Evolutionary conservation across 306 rosid species (phyloP).

Genomic region (Vigna angularis): DNA sequence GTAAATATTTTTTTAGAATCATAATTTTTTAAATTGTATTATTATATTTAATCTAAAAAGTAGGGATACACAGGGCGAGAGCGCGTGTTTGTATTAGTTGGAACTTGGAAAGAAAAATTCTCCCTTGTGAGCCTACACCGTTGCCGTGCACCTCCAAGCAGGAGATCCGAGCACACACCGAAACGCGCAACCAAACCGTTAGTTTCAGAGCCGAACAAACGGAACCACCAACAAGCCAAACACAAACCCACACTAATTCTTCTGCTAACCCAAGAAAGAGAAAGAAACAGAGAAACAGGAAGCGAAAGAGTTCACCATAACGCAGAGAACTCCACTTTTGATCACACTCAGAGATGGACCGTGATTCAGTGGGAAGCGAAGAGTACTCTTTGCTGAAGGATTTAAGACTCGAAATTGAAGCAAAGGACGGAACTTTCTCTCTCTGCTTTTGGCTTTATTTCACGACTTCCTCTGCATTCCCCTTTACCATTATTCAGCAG

Average conservation of each 20-base stretch:
- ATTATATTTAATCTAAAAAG: too few species aligned
- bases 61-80: too few species aligned
- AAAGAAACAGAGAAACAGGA: too few species aligned
- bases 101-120: too few species aligned
- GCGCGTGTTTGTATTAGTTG: too few species aligned
- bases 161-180: background rate
- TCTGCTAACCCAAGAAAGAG: background rate
- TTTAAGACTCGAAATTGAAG: slow-evolving; percentile 65
- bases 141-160: background rate
- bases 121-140: background rate
- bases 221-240: background rate
- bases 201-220: background rate
- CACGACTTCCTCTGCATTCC: slow-evolving; percentile 63
- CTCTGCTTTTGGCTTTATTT: slow-evolving; percentile 90
- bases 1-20: too few species aligned
- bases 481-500: slow-evolving; percentile 73
- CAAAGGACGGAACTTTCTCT: slow-evolving; percentile 58
- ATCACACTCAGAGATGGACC: slow-evolving; percentile 46
- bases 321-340: background rate
- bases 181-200: background rate
- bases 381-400: slow-evolving; percentile 69
- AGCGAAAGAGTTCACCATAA: background rate
- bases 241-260: background rate
- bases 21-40: too few species aligned
- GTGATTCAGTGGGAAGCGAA: slow-evolving; percentile 48